These are phyloP conservation scores for Ligustrum vulgare DNA, from an alignment of 257 asterid species.

Conservation along the genomic window DNA sequence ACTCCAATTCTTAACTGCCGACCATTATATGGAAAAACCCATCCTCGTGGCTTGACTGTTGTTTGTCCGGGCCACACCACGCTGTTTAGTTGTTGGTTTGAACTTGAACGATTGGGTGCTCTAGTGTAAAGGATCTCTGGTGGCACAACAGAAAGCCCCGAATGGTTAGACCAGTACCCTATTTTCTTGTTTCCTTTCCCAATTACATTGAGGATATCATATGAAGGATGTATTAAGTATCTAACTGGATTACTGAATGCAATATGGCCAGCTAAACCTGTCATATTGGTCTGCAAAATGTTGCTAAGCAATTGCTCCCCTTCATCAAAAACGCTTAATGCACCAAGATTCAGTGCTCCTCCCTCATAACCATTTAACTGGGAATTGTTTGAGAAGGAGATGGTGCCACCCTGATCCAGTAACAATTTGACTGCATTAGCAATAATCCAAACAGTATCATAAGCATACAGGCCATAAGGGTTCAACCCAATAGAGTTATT, in stretches of 20 bases:
- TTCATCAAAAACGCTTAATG: slow-evolving; percentile 62
- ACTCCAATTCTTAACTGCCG: slow-evolving; percentile 67
- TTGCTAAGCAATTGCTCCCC: slow-evolving; percentile 50
- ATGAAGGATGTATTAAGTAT: slow-evolving; percentile 55
- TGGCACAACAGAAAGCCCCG: slow-evolving; percentile 69
- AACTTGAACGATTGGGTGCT: slow-evolving; percentile 27
- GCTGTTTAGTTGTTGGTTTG: too few relatives aligned
- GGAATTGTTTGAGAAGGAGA: slow-evolving; percentile 61
- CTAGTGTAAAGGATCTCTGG: slow-evolving; percentile 60
- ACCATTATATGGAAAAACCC: slow-evolving; percentile 75
- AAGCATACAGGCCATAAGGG: slow-evolving; percentile 66
- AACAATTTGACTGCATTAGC: slow-evolving; percentile 61
- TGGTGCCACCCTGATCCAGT: slow-evolving; percentile 50
- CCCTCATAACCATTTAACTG: slow-evolving; percentile 33
- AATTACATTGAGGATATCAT: slow-evolving; percentile 65
- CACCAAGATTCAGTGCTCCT: slow-evolving; percentile 52
- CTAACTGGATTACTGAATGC: slow-evolving; percentile 44
- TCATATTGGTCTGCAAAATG: slow-evolving; percentile 56
- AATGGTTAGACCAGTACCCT: slow-evolving; percentile 84
- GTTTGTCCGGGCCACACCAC: slow-evolving; percentile 43
- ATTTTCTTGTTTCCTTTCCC: slow-evolving; percentile 50
- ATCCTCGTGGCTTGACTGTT: slow-evolving; percentile 62
- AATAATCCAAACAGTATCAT: slow-evolving; percentile 78
- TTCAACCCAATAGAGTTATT: slow-evolving; percentile 62
- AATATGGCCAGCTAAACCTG: slow-evolving; percentile 64